Conservation (phyloP, 2,329 filamentous ascomycete genomes). For the Talaromyces sp. region DNA sequence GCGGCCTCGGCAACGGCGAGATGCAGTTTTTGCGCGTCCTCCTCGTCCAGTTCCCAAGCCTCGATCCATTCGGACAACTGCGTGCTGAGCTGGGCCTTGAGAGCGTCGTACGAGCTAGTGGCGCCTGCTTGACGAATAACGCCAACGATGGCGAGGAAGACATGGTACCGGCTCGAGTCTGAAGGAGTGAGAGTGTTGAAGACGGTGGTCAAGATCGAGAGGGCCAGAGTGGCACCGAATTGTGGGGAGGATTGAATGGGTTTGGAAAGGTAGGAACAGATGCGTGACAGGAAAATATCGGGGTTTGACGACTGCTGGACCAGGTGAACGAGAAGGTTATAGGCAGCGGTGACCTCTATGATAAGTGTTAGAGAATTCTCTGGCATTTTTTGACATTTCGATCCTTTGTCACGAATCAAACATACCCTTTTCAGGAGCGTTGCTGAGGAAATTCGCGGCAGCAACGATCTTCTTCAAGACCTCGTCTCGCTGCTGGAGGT, state of each 20-base stretch:
- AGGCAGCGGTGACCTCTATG: slow-evolving; percentile 84
- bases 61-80: slow-evolving; percentile 75
- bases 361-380: slow-evolving; percentile 2
- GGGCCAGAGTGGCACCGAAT: slow-evolving; percentile 79
- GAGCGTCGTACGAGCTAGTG: slow-evolving; percentile 71
- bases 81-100: slow-evolving; percentile 75
- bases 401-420: not conserved
- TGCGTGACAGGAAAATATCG: slow-evolving; percentile 77
- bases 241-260: slow-evolving; percentile 80
- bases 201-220: slow-evolving; percentile 87
- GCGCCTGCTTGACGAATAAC: slow-evolving; percentile 71
- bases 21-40: slow-evolving; percentile 80
- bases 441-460: slow-evolving; percentile 71
- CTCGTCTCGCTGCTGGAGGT: slow-evolving; percentile 66
- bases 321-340: slow-evolving; percentile 94
- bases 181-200: slow-evolving; percentile 85
- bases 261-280: slow-evolving; percentile 85
- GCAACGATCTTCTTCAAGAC: slow-evolving; percentile 84
- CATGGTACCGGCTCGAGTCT: slow-evolving; percentile 79
- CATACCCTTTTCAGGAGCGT: slow-evolving; percentile 78
- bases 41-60: slow-evolving; percentile 76
- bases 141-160: slow-evolving; percentile 82
- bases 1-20: slow-evolving; percentile 78
- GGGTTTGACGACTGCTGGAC: slow-evolving; percentile 80
- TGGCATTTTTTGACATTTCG: not conserved